Evolutionary conservation across 768 basidiomycete species (phyloP), one percentile per base, ranked within the genome.

Genomic region (Mycena pura): DNA sequence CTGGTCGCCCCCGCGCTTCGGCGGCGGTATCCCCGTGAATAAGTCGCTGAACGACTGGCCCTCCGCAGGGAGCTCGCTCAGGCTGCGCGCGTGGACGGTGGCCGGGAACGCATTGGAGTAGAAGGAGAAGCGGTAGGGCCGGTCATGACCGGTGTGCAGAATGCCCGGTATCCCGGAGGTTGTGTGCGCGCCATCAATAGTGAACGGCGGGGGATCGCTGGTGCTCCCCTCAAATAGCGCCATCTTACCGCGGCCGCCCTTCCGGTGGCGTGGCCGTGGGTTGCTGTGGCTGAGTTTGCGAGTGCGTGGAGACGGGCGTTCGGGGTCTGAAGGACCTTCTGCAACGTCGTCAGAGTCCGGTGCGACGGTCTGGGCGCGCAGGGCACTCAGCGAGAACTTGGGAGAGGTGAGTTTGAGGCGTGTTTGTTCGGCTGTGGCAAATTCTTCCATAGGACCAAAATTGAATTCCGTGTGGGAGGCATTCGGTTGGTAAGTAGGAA

Each of bases 81-180:
- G 77, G 63, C 91, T 95, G 17, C 95, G 85, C 0, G 97, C 93
- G 77, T 99, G 96, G 46, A 99, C 98, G 1, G 97, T 98, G 0
- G 95, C 91, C 3, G 90, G 87, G 47, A 97, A 79, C 5, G 90
- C 84, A 69, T 97, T 99, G 17, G 94, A 98, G 77, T 99, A 99
- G 78, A 99, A 99, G 0, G 97, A 98, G 78, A 99, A 99, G 43
- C 97, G 86, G 71, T 98, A 99, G 9, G 96, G 96, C 69, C 95
- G 82, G 69, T 95, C 94, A 64, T 95, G 90, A 0, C 84, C 86
- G 4, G 81, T 79, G 49, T 80, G 76, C 22, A 82, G 74, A 48
- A 83, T 78, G 8, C 64, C 60, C 34, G 60, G 64, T 27, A 66
- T 62, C 13, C 64, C 64, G 45, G 60, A 55, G 2, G 64, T 66